These are phyloP conservation scores for Didymellaceae sp. DNA, from an alignment of 2,329 filamentous ascomycete genomes.

Conservation along the genomic window DNA sequence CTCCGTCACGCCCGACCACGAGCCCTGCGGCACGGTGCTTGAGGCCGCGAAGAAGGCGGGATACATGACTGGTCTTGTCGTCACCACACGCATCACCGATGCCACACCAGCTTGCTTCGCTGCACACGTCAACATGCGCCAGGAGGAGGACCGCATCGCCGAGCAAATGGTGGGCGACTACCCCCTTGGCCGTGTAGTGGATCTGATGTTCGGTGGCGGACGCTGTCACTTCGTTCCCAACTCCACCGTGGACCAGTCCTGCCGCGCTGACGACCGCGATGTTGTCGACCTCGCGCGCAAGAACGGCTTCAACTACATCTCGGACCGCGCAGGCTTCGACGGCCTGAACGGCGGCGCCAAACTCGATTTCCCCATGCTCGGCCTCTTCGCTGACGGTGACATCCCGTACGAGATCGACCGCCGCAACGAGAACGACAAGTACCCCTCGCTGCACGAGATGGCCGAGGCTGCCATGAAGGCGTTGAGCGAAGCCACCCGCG, in stretches of 20 bases:
- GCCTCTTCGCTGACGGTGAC: slow-evolving; percentile 81
- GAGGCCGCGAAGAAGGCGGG: slow-evolving; percentile 93
- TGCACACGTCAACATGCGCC: slow-evolving; percentile 79
- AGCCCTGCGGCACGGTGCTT: slow-evolving; percentile 88
- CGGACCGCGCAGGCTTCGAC: slow-evolving; percentile 77
- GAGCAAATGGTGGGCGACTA: slow-evolving; percentile 90
- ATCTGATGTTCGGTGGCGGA: slow-evolving; percentile 91
- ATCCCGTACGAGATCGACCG: slow-evolving; percentile 96
- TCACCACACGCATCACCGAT: slow-evolving; percentile 93
- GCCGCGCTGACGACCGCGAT: slow-evolving; percentile 79
- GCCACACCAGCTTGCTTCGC: slow-evolving; percentile 96
- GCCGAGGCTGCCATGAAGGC: slow-evolving; percentile 79
- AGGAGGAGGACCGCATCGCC: slow-evolving; percentile 88
- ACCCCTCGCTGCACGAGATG: slow-evolving; percentile 93
- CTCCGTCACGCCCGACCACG: slow-evolving; percentile 81
- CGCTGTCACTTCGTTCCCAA: slow-evolving; percentile 93
- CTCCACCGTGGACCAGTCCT: slow-evolving; percentile 73
- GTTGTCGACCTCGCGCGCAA: slow-evolving; percentile 75
- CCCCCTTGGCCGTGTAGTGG: slow-evolving; percentile 83
- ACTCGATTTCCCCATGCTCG: slow-evolving; percentile 80
- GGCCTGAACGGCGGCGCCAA: slow-evolving; percentile 69
- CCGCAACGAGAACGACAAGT: slow-evolving; percentile 75
- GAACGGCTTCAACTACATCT: slow-evolving; percentile 81
- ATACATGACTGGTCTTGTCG: slow-evolving; percentile 91
- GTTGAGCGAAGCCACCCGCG: slow-evolving; percentile 78